Evolutionary conservation across 495 filamentous ascomycete genomes (phyloP).

Genomic region (Hapsidospora chrysogenum): DNA sequence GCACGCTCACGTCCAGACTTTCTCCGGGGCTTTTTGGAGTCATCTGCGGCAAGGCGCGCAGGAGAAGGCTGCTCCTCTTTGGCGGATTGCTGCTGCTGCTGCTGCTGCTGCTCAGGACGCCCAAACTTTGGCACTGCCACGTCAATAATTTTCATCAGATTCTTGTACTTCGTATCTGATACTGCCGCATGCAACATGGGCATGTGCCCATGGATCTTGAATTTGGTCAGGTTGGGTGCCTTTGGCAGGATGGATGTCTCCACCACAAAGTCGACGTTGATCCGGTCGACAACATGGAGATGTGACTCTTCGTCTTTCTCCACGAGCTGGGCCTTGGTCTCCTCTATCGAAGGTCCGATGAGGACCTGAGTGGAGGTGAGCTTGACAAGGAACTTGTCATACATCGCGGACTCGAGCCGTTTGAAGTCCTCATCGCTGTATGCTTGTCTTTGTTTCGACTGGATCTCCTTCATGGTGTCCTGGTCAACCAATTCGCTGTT

Average conservation of each 20-base stretch:
- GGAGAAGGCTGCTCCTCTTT: slow-evolving; percentile 33
- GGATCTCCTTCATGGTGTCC: slow-evolving; percentile 70
- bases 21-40: slow-evolving; percentile 16
- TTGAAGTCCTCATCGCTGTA: slow-evolving; percentile 83
- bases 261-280: slow-evolving; percentile 88
- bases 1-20: slow-evolving; percentile 10
- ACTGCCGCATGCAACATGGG: slow-evolving; percentile 82
- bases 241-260: slow-evolving; percentile 90
- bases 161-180: slow-evolving; percentile 92
- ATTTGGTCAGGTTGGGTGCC: slow-evolving; percentile 80
- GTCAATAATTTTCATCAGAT: slow-evolving; percentile 86
- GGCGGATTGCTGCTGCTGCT: slow-evolving; percentile 1
- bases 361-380: slow-evolving; percentile 86
- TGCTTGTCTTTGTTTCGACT: slow-evolving; percentile 74
- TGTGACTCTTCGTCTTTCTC: slow-evolving; percentile 50
- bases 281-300: slow-evolving; percentile 85
- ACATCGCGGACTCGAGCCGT: slow-evolving; percentile 76
- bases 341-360: slow-evolving; percentile 86
- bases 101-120: slow-evolving; percentile 22
- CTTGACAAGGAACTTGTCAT: slow-evolving; percentile 86
- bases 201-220: slow-evolving; percentile 77
- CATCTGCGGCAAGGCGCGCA: slow-evolving; percentile 28
- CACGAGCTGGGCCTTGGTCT: slow-evolving; percentile 70
- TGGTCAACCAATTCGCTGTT: slow-evolving; percentile 88
- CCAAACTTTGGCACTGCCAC: slow-evolving; percentile 82